Evolutionary conservation across 176 grass and related monocot species (phyloP).

Genomic region (Avena eriantha): DNA sequence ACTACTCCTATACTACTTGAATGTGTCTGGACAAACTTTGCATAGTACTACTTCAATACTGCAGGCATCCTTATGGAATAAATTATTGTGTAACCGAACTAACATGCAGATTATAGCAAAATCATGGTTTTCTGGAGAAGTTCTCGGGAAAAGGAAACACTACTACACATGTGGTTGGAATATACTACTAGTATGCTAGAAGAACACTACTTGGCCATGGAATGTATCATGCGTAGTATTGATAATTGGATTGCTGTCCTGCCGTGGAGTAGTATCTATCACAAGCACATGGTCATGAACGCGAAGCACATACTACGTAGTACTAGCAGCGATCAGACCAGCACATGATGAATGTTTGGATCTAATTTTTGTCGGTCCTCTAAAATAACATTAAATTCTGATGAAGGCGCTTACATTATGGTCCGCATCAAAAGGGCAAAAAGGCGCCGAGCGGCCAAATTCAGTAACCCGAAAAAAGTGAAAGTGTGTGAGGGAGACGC

Average conservation of each 20-base stretch:
- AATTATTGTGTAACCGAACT: background rate
- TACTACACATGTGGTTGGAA: too few relatives aligned
- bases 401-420: background rate
- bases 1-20: background rate
- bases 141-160: too few relatives aligned
- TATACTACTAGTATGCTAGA: too few relatives aligned
- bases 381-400: background rate
- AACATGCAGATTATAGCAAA: background rate
- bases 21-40: background rate
- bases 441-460: background rate
- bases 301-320: background rate
- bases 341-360: background rate
- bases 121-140: too few relatives aligned
- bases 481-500: background rate
- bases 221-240: too few relatives aligned
- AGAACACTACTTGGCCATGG: too few relatives aligned
- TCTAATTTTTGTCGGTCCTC: background rate
- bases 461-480: background rate
- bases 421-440: conserved; percentile 22
- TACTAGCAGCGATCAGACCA: background rate
- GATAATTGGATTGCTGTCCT: background rate
- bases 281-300: background rate
- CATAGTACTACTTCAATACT: background rate
- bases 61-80: background rate
- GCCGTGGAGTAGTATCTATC: background rate